Conservation (phyloP, 768 basidiomycete species). For the Austroboletus festivus region DNA sequence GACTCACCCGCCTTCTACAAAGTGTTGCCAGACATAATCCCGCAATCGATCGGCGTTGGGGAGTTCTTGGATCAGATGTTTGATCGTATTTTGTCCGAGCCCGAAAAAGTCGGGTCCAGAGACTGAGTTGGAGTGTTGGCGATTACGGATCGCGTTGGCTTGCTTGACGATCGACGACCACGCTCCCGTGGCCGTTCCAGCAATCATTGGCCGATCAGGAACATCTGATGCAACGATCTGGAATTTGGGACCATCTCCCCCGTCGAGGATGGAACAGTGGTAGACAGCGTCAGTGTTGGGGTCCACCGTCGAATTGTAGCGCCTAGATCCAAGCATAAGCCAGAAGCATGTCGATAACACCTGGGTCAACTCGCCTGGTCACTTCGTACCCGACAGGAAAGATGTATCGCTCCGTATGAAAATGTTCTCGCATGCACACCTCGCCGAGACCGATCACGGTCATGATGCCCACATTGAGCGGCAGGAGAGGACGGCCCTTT, state of each 20-base stretch:
- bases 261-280: constrained; percentile 79
- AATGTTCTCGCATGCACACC: constrained; percentile 79
- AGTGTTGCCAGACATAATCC: constrained; percentile 86
- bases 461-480: constrained; percentile 85
- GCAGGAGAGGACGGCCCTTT: constrained; percentile 65
- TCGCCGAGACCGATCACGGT: constrained; percentile 72
- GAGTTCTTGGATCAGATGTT: constrained; percentile 85
- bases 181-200: constrained; percentile 85
- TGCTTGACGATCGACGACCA: constrained; percentile 83
- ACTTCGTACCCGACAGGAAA: constrained; percentile 87
- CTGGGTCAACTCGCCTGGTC: constrained; percentile 49
- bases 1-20: constrained; percentile 81
- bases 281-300: constrained; percentile 68
- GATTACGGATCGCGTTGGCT: constrained; percentile 75
- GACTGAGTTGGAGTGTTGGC: constrained; percentile 82
- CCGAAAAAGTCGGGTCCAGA: constrained; percentile 90
- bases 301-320: constrained; percentile 76
- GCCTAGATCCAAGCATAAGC: constrained; percentile 39
- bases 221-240: constrained; percentile 75
- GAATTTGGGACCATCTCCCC: constrained; percentile 83
- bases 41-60: constrained; percentile 65
- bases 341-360: background rate
- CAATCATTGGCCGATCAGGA: constrained; percentile 68
- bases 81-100: constrained; percentile 83
- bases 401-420: constrained; percentile 85